Percentiles rank a stretch among this genome's conserved stretches.
Evolutionary conservation across 768 basidiomycete species (phyloP).

Genomic region (Podaxis rugospora): DNA sequence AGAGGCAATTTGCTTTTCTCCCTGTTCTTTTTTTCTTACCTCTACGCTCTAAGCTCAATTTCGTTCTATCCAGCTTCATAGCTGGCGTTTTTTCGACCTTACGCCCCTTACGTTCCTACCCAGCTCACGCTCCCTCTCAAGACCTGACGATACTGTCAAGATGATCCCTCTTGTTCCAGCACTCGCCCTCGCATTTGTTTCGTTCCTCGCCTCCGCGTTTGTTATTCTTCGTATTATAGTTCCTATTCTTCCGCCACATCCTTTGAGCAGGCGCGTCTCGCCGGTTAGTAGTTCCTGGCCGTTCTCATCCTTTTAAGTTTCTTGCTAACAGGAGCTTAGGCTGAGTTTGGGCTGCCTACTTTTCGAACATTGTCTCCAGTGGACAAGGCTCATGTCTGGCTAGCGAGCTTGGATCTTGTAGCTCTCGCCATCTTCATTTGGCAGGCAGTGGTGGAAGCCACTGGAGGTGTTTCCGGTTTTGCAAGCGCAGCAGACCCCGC

Average conservation of each 20-base stretch:
- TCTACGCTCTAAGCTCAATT: conserved; percentile 13
- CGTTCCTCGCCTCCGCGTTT: conserved; percentile 70
- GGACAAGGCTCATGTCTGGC: conserved; percentile 71
- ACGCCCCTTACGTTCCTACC: conserved; percentile 39
- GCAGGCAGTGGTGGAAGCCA: conserved; percentile 54
- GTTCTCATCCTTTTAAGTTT: conserved; percentile 13
- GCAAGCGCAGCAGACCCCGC: conserved; percentile 43
- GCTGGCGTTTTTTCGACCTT: conserved; percentile 31
- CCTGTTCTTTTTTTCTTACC: conserved; percentile 8
- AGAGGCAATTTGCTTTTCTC: conserved; percentile 19
- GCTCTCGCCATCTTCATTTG: conserved; percentile 62
- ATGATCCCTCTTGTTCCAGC: conserved; percentile 71
- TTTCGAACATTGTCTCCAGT: conserved; percentile 62
- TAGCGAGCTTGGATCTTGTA: conserved; percentile 61
- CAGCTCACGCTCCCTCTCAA: conserved; percentile 43
- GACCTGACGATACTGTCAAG: conserved; percentile 23
- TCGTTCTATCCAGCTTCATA: conserved; percentile 21
- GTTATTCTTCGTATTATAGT: conserved; percentile 73
- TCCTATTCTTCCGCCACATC: conserved; percentile 70
- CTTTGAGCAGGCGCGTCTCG: conserved; percentile 68
- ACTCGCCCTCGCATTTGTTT: conserved; percentile 63
- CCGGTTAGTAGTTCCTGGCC: conserved; percentile 46
- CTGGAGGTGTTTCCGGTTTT: conserved; percentile 39
- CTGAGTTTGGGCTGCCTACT: conserved; percentile 72
- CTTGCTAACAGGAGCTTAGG: conserved; percentile 33